These are phyloP conservation scores for Clitoria ternatea DNA, from an alignment of 306 rosid genomes.

Conservation along the genomic window DNA sequence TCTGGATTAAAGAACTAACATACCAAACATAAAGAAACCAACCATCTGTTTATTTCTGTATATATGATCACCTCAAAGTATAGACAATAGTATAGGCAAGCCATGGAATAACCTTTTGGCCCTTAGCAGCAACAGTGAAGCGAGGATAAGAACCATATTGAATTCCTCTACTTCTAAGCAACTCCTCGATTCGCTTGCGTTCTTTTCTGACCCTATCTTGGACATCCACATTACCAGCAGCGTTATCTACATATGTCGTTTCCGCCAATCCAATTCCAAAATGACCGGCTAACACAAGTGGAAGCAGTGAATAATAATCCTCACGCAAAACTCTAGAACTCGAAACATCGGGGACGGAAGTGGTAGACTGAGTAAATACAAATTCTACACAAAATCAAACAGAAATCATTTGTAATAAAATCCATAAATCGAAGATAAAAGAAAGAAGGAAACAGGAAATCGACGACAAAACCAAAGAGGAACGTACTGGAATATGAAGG, in stretches of 20 bases:
- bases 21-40: background rate
- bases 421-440: too few species aligned
- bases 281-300: conserved; percentile 46
- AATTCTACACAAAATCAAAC: conserved; percentile 29
- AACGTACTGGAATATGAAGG: conserved; percentile 37
- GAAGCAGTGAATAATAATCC: conserved; percentile 28
- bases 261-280: conserved; percentile 52
- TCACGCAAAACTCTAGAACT: conserved; percentile 19
- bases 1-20: background rate
- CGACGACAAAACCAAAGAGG: too few species aligned
- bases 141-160: conserved; percentile 58
- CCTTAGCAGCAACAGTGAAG: conserved; percentile 64
- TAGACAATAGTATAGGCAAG: too few species aligned
- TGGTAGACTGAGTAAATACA: conserved; percentile 12
- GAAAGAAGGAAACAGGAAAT: too few species aligned
- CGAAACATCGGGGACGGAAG: conserved; percentile 28
- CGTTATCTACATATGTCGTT: conserved; percentile 48
- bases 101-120: conserved; percentile 56
- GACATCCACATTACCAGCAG: conserved; percentile 46
- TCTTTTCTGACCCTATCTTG: conserved; percentile 60
- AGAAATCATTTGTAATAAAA: background rate
- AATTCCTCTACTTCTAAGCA: conserved; percentile 51
- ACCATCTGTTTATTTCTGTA: background rate
- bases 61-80: background rate
- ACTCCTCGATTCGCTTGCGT: conserved; percentile 47